A percentile compares a stretch with the other conserved stretches of the same genome.
These are phyloP conservation scores for Blastomyces silverae DNA, from an alignment of 2,329 filamentous ascomycete genomes.

Conservation along the genomic window DNA sequence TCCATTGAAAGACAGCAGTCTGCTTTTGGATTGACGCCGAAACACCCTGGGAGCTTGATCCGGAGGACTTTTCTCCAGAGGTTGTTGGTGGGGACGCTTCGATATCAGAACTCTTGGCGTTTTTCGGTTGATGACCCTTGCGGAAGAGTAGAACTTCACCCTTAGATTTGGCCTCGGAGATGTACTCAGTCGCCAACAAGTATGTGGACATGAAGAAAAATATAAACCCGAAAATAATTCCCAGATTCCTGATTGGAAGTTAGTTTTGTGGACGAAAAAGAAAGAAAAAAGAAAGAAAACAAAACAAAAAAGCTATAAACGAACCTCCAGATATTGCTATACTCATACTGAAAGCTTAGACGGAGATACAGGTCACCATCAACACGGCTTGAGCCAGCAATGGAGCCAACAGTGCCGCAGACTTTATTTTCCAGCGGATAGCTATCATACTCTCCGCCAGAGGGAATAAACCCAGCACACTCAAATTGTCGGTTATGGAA, in stretches of 20 bases:
- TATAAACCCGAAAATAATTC: constrained; percentile 60
- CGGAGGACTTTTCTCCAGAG: constrained; percentile 31
- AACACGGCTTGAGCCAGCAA: constrained; percentile 48
- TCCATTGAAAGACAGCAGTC: constrained; percentile 78
- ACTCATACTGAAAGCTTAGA: constrained; percentile 51
- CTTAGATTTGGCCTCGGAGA: constrained; percentile 62
- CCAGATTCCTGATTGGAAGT: constrained; percentile 50
- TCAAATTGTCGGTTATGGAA: constrained; percentile 59
- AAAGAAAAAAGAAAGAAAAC: background rate
- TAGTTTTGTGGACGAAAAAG: background rate
- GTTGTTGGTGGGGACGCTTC: constrained; percentile 24
- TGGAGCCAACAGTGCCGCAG: constrained; percentile 54
- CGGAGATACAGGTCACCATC: constrained; percentile 55
- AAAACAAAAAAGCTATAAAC: background rate
- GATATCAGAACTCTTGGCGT: constrained; percentile 29
- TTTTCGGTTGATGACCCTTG: constrained; percentile 55
- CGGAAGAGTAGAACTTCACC: constrained; percentile 70
- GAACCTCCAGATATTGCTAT: constrained; percentile 53
- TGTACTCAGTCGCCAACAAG: constrained; percentile 57
- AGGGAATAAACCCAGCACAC: constrained; percentile 43
- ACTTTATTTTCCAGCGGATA: constrained; percentile 38
- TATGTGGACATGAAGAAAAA: constrained; percentile 56
- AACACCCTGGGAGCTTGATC: constrained; percentile 23
- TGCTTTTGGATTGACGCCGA: constrained; percentile 52
- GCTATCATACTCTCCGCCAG: constrained; percentile 34